Evolutionary conservation across 148 eudicot species (phyloP).

Genomic region (Suaeda aralocaspica): DNA sequence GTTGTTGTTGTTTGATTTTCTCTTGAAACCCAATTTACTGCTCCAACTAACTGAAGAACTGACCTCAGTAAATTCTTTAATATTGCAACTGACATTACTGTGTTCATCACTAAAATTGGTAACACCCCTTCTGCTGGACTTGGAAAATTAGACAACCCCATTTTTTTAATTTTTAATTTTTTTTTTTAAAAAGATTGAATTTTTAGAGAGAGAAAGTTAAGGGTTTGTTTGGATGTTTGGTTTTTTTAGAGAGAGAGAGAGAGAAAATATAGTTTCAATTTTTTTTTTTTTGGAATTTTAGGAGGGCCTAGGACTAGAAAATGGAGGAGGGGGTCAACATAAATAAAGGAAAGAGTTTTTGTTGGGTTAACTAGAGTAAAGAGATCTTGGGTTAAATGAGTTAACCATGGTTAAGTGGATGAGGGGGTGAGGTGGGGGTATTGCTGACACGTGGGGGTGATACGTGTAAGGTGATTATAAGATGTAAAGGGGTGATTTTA

Average conservation of each 20-base stretch:
- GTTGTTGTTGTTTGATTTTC: constrained; percentile 26
- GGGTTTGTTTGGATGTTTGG: not conserved
- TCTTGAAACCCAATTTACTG: constrained; percentile 6
- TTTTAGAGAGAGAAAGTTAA: constrained; percentile 29
- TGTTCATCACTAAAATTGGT: constrained; percentile 57
- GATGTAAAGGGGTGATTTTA: constrained; percentile 12
- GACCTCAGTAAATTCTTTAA: constrained; percentile 46
- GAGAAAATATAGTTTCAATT: too few relatives aligned
- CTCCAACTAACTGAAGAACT: constrained; percentile 36
- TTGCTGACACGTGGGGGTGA: constrained; percentile 29
- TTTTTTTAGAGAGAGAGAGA: constrained; percentile 29
- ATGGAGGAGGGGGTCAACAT: constrained; percentile 10
- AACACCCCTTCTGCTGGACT: constrained; percentile 55
- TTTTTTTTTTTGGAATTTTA: not conserved
- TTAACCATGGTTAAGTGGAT: constrained; percentile 22
- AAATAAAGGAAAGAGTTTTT: constrained; percentile 21
- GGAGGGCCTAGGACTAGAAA: not conserved
- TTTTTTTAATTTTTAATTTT: too few relatives aligned
- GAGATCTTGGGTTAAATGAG: constrained; percentile 14
- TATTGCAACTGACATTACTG: constrained; percentile 42
- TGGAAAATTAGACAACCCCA: constrained; percentile 62
- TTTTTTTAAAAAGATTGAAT: not conserved
- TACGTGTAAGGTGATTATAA: constrained; percentile 21
- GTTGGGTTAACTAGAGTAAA: constrained; percentile 13
- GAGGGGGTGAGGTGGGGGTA: constrained; percentile 16